Conservation (phyloP, 306 rosid species). For the Fragaria vesca region DNA sequence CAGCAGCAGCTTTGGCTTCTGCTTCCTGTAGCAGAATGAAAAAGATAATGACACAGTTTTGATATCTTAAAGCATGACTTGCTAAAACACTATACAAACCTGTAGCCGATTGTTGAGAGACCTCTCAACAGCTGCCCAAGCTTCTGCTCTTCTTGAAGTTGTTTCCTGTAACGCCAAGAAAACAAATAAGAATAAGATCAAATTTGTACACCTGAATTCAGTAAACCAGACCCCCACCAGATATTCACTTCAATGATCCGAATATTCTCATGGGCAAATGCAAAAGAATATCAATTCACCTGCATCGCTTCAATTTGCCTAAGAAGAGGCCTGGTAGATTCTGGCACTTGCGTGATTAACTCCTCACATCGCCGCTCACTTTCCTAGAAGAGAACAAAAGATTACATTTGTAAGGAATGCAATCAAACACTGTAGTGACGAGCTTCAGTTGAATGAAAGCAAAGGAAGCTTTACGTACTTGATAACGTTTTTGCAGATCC, state of each 20-base stretch:
- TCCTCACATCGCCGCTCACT: slow-evolving; percentile 99
- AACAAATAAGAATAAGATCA: slow-evolving; percentile 30
- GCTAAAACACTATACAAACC: slow-evolving; percentile 47
- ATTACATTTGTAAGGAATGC: slow-evolving; percentile 10
- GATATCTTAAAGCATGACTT: slow-evolving; percentile 5
- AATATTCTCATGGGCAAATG: slow-evolving; percentile 15
- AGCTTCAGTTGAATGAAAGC: slow-evolving; percentile 12
- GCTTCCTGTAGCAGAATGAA: slow-evolving; percentile 73
- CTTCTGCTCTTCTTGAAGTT: slow-evolving; percentile 86
- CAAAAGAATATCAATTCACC: slow-evolving; percentile 42
- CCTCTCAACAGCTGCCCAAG: slow-evolving; percentile 98
- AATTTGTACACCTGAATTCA: slow-evolving; percentile 25
- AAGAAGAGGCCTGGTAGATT: slow-evolving; percentile 95
- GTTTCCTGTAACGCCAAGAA: slow-evolving; percentile 71
- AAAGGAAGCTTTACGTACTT: slow-evolving; percentile 48
- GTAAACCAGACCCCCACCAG: slow-evolving; percentile 17
- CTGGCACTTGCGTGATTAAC: slow-evolving; percentile 94
- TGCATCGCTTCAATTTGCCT: slow-evolving; percentile 99
- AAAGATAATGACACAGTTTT: slow-evolving; percentile 26
- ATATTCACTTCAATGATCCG: slow-evolving; percentile 6
- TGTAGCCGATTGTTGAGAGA: slow-evolving; percentile 89
- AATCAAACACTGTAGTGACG: background rate
- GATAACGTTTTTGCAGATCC: slow-evolving; percentile 96
- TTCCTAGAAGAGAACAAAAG: slow-evolving; percentile 53
- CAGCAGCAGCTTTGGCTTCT: slow-evolving; percentile 88